Evolutionary conservation across 139 green algal genomes (phyloP).

Genomic region (Ettlia oleoabundans): DNA sequence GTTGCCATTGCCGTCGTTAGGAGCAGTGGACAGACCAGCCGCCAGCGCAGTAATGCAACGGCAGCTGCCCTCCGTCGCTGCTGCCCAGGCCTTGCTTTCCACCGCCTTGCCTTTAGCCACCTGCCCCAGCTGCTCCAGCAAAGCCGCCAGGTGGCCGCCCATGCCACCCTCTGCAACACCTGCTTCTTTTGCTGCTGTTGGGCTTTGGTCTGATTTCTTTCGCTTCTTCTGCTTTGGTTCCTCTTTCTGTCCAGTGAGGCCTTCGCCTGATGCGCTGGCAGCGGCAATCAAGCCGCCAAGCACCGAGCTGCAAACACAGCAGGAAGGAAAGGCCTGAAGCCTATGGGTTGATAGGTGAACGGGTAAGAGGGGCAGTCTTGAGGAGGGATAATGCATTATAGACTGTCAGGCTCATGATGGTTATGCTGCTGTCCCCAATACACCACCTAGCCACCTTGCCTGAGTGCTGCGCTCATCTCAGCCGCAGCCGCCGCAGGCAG

Average conservation of each 20-base stretch:
- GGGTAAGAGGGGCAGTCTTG: too few species aligned
- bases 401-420: too few species aligned
- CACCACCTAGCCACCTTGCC: constrained; percentile 1
- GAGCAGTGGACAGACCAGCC: background rate
- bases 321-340: background rate
- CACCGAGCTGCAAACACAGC: background rate
- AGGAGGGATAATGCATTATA: too few species aligned
- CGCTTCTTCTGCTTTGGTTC: background rate
- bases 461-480: background rate
- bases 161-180: background rate
- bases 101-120: constrained; percentile 12
- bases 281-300: background rate
- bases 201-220: background rate
- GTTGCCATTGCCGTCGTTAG: background rate
- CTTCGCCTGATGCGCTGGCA: background rate
- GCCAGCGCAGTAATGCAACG: background rate
- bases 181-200: background rate
- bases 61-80: background rate
- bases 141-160: background rate
- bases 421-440: too few species aligned
- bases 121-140: constrained; percentile 16
- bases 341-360: too few species aligned
- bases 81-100: background rate
- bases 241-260: background rate
- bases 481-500: constrained; percentile 2